Conservation (phyloP, 169 alveolate species). For the Plasmodium falciparum region DNA sequence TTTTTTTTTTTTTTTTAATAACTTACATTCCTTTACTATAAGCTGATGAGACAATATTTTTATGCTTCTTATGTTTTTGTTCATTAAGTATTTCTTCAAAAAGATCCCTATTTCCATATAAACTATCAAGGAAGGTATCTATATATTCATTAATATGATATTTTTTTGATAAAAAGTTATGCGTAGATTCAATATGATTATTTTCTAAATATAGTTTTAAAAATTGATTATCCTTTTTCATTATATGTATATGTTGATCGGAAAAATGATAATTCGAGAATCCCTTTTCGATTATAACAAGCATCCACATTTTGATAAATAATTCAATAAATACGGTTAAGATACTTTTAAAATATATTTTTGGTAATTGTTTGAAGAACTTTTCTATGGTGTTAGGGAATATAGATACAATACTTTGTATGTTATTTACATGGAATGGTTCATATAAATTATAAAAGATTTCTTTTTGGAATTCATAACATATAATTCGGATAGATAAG, state of each 20-base stretch:
- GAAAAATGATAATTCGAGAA: constrained; percentile 27
- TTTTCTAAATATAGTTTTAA: constrained; percentile 34
- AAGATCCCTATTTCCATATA: constrained; percentile 27
- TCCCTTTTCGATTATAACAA: constrained; percentile 53
- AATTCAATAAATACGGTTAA: constrained; percentile 60
- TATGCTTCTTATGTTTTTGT: constrained; percentile 25
- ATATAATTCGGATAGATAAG: constrained; percentile 56
- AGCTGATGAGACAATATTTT: constrained; percentile 46
- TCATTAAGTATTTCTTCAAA: constrained; percentile 23
- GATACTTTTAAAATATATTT: constrained; percentile 25
- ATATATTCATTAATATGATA: constrained; percentile 53
- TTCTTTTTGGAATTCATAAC: constrained; percentile 74
- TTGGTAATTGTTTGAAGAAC: constrained; percentile 45
- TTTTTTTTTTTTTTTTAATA: too few species aligned
- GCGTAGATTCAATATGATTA: constrained; percentile 22
- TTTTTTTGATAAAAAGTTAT: constrained; percentile 44
- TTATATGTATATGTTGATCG: constrained; percentile 32
- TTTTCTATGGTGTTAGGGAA: constrained; percentile 69
- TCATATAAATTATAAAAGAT: constrained; percentile 51
- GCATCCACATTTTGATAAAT: constrained; percentile 72
- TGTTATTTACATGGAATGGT: constrained; percentile 22
- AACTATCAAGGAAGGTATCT: constrained; percentile 49
- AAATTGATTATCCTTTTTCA: constrained; percentile 47
- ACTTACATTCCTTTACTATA: constrained; percentile 58
- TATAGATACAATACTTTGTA: constrained; percentile 16